Evolutionary conservation across 176 grass and related monocot species (phyloP), one percentile per base, ranked within the genome.

Genomic region (Carex parvula): DNA sequence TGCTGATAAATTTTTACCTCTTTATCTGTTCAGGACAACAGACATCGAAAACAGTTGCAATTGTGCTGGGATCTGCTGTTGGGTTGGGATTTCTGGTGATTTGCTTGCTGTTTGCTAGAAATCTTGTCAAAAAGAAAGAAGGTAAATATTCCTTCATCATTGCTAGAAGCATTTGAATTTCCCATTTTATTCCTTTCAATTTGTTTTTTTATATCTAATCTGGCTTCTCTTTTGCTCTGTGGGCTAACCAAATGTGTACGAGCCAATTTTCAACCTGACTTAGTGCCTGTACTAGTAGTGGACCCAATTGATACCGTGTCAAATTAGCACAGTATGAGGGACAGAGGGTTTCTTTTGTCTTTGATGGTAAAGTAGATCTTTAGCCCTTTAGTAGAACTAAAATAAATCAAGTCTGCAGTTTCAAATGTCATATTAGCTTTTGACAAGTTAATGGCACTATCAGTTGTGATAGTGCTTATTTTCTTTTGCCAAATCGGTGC

Each of bases 11-110:
- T 6, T 3, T 35, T 35, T 79, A 42, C 81, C 12, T 86, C 81
- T 61, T 58, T 54, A 62, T 88, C 6, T 85, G 80, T 32, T 58
- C 87, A 97, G 94, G 89, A 32, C 91, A 93, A 88, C 91, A 93
- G 84, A 99, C 96, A 85, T 88, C 84, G 3, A 95, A 91, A 86
- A 99, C 96, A 61, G 96, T 99, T 64, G 96, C 96, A 85, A 99
- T 99, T 83, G 96, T 99, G 87, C 89, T 99, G 4, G 96, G 96
- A 50, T 91, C 89, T 62, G 96, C 96, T 2, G 88, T 94, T 78
- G 93, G 88, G 8, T 55, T 99, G 46, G 96, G 91, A 14, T 99
- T 99, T 84, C 54, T 99, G 32, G 96, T 95, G 64, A 95, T 99
- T 77, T 99, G 96, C 87, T 91, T 99, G 87, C 88, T 99, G n/a